phyloP scores from a whole-genome alignment of 768 basidiomycete genomes.

The Heimioporus sp. region DNA sequence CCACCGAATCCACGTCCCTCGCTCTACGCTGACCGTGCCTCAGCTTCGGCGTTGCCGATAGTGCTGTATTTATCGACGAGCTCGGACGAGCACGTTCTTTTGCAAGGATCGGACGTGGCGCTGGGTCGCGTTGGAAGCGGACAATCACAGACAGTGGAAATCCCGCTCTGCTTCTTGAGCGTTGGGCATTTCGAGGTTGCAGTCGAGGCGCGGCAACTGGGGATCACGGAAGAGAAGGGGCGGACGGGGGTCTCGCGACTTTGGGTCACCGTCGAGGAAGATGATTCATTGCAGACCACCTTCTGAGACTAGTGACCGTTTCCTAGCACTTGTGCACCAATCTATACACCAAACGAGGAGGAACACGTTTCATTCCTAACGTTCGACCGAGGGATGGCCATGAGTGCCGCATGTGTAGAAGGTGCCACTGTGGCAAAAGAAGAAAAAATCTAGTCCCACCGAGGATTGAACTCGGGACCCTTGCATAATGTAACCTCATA shows the following conservation, averaged over 20 bases:
- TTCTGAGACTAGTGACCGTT: background rate
- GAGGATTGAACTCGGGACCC: slow-evolving; percentile 65
- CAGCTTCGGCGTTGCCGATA: slow-evolving; percentile 54
- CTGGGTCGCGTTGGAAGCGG: slow-evolving; percentile 62
- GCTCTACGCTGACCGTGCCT: slow-evolving; percentile 7
- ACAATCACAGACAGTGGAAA: slow-evolving; percentile 48
- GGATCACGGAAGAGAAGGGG: slow-evolving; percentile 4
- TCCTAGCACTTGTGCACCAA: background rate
- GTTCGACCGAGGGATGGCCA: too few relatives aligned
- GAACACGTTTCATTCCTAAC: too few relatives aligned
- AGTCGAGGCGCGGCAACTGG: slow-evolving; percentile 35
- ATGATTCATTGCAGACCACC: slow-evolving; percentile 1
- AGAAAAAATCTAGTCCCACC: slow-evolving; percentile 51
- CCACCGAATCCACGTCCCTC: background rate
- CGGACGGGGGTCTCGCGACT: slow-evolving; percentile 24
- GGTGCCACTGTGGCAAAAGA: background rate
- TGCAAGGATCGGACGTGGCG: slow-evolving; percentile 68
- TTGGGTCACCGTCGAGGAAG: slow-evolving; percentile 10
- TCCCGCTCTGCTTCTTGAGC: slow-evolving; percentile 71
- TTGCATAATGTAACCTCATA: slow-evolving; percentile 58
- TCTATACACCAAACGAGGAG: too few relatives aligned
- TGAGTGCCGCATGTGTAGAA: too few relatives aligned
- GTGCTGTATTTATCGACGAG: slow-evolving; percentile 52
- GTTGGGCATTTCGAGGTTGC: slow-evolving; percentile 58
- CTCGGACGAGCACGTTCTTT: slow-evolving; percentile 63